Evolutionary conservation across 441 rosid genomes (phyloP).

Genomic region (Manihot esculenta): DNA sequence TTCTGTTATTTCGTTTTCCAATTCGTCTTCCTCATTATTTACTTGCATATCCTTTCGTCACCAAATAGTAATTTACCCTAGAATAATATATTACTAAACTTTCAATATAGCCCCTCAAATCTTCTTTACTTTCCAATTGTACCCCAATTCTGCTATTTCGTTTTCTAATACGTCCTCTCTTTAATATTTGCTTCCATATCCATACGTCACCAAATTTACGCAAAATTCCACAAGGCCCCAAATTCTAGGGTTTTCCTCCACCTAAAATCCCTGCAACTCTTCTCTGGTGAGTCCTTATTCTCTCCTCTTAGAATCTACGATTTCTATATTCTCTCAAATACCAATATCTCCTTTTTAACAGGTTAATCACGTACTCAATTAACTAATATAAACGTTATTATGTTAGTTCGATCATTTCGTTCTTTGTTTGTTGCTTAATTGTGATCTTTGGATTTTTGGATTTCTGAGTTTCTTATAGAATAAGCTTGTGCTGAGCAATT

Average conservation of each 20-base stretch:
- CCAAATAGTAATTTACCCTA: too few species aligned
- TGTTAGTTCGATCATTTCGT: background rate
- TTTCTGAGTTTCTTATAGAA: background rate
- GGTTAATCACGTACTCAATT: background rate
- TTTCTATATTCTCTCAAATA: background rate
- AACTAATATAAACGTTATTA: background rate
- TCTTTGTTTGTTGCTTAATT: too few species aligned
- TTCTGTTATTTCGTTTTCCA: conserved; percentile 4
- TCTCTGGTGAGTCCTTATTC: conserved; percentile 12
- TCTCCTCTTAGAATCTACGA: background rate
- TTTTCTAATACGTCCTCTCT: conserved; percentile 18
- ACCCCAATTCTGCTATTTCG: conserved; percentile 14
- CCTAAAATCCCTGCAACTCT: conserved; percentile 17
- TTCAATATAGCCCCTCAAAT: conserved; percentile 25
- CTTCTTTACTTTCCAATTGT: background rate
- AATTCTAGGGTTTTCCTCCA: conserved; percentile 39
- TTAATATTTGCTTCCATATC: background rate
- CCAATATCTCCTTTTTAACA: background rate
- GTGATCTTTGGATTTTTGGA: too few species aligned
- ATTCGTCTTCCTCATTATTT: conserved; percentile 3
- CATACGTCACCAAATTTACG: conserved; percentile 4
- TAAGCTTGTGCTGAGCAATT: background rate
- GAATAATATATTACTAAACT: background rate
- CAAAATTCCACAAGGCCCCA: conserved; percentile 21
- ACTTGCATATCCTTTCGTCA: background rate